Base-by-base conservation (phyloP, 106 monocot genomes). In the Gastrodia elata region DNA sequence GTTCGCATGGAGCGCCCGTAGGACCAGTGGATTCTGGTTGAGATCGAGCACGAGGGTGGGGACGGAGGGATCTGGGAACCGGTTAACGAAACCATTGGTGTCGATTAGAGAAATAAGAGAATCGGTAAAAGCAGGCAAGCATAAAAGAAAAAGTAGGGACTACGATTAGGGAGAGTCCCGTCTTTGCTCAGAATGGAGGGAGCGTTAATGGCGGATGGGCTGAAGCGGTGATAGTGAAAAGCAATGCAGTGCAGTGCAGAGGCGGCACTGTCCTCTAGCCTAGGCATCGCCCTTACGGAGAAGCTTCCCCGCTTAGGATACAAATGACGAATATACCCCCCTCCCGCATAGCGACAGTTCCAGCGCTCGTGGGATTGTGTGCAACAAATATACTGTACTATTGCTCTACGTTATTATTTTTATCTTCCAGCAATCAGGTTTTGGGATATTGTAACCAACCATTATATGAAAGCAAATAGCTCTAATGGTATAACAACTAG, bases 1-100 rank as follows among this genome's bases (percentile, higher is more conserved):
- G 88, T 88, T 2, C 88, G 84, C 88, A 83, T 88, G 39, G 88
- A 88, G 33, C 85, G 84, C 27, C 77, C 88, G 52, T 70, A 6
- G 37, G 75, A 74, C 38, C 82, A 73, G 32, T 76, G 73, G 26
- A 74, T 69, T 14, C 52, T 70, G 16, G 70, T 59, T 5, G 78
- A 68, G 41, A 71, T 42, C 68, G 74, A 76, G 68, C 48, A 69
- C 7, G 78, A 55, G 71, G 34, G 34, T 52, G 32, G 80, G 15
- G 78, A 65, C 16, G 79, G 38, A 0, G 78, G 70, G 32, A 70
- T 30, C 79, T 71, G 36, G 6, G 82, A 77, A 34, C 74, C 82
- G 24, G 77, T 57, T 27, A 74, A 46, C 28, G 82, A 82, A 6
- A 82, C 82, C 82, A 82, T 82, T 30, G 69, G 9, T 40, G 9